These are phyloP conservation scores for Parasitella parasitica DNA, from an alignment of 371 early-diverging fungal genomes.

Conservation along the genomic window DNA sequence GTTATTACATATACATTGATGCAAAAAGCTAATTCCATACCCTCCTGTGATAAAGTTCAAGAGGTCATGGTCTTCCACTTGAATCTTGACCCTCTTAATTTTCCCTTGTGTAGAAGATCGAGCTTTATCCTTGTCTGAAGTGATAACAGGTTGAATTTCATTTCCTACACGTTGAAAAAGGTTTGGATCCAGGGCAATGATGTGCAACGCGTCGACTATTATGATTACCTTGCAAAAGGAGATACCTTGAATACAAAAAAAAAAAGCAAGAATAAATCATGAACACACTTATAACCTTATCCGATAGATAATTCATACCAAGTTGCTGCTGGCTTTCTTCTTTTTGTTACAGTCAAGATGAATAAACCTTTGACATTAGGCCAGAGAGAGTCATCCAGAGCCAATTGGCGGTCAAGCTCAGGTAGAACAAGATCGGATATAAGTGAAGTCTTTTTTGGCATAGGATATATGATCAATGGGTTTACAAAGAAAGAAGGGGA, in stretches of 20 bases:
- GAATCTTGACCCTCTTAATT: constrained; percentile 35
- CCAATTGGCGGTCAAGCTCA: constrained; percentile 46
- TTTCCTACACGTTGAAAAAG: constrained; percentile 18
- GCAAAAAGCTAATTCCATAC: not conserved
- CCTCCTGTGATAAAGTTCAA: constrained; percentile 44
- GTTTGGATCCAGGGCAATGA: not conserved
- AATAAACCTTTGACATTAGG: constrained; percentile 49
- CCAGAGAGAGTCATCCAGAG: constrained; percentile 36
- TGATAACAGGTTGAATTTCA: constrained; percentile 34
- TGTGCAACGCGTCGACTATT: not conserved
- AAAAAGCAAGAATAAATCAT: not conserved
- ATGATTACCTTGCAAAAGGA: constrained; percentile 36
- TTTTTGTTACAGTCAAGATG: constrained; percentile 40
- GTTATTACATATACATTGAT: not conserved
- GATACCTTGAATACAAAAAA: constrained; percentile 24
- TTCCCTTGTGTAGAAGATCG: constrained; percentile 18
- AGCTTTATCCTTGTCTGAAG: constrained; percentile 26
- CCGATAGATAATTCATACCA: constrained; percentile 32
- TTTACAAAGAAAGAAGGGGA: not conserved
- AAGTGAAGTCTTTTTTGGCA: constrained; percentile 2
- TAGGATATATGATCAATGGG: not conserved
- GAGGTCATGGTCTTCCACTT: constrained; percentile 42
- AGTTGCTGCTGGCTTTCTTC: constrained; percentile 31
- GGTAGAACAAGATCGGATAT: constrained; percentile 37
- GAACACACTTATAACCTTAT: too few species aligned